These are phyloP conservation scores for Cordyceps cateniannulata DNA, from an alignment of 2,329 filamentous ascomycete genomes.

Conservation along the genomic window DNA sequence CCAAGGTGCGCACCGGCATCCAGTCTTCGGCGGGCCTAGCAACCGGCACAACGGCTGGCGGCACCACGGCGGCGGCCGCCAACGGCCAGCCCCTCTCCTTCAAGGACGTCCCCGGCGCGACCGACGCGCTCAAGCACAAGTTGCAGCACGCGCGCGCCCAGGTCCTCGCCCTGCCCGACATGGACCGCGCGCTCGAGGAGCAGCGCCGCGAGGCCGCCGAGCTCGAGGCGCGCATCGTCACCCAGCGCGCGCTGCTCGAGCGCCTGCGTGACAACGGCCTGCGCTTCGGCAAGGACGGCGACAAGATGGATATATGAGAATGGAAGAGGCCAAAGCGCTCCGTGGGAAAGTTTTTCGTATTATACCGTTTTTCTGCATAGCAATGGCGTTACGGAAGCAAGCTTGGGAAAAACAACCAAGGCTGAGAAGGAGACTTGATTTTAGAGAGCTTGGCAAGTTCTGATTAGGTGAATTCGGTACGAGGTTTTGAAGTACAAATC, in stretches of 20 bases:
- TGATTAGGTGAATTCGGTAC: background rate
- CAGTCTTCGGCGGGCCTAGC: conserved; percentile 34
- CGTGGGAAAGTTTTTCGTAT: too few relatives aligned
- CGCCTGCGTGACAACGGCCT: conserved; percentile 46
- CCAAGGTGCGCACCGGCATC: conserved; percentile 57
- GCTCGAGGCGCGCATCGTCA: conserved; percentile 56
- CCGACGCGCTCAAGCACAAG: conserved; percentile 74
- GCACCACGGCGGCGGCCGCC: conserved; percentile 16
- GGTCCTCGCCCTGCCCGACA: conserved; percentile 61
- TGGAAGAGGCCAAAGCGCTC: too few relatives aligned
- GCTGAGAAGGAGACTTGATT: background rate
- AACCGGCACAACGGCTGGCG: conserved; percentile 29
- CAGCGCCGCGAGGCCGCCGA: conserved; percentile 65
- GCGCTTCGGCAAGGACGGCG: conserved; percentile 27
- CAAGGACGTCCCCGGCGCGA: conserved; percentile 75
- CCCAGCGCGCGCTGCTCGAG: conserved; percentile 54
- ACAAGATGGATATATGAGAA: conserved; percentile 35
- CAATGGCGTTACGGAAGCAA: background rate
- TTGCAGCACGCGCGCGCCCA: conserved; percentile 69
- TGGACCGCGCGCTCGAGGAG: conserved; percentile 58
- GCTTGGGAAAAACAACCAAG: background rate
- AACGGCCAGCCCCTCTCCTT: conserved; percentile 35
- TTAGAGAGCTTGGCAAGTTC: background rate
- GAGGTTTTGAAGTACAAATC: background rate
- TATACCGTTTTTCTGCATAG: background rate